Percentiles rank a stretch among this genome's conserved stretches.
Conservation (phyloP, 139 green algal species). For the Chlorella sp. region DNA sequence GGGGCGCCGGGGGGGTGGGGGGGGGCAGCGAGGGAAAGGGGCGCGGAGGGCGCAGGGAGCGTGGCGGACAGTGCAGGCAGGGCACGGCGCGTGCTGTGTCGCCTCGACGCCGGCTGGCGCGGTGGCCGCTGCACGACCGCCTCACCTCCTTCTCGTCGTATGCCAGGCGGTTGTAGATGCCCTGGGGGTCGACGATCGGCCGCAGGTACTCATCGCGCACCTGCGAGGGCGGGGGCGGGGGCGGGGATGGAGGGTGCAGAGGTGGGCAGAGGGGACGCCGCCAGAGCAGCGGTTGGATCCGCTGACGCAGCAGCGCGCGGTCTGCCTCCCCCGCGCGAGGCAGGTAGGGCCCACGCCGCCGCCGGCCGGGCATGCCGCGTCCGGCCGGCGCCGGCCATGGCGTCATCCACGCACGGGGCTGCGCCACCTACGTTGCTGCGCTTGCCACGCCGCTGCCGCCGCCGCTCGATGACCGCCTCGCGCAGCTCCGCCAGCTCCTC, state of each 20-base stretch:
- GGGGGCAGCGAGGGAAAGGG: not conserved
- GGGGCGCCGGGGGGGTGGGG: conserved; percentile 2
- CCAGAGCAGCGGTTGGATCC: no score
- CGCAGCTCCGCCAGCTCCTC: conserved; percentile 37
- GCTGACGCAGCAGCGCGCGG: no score
- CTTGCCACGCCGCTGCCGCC: conserved; percentile 31
- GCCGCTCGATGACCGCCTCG: conserved; percentile 38
- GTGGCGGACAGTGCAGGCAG: not conserved
- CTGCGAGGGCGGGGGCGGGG: no score
- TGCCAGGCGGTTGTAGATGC: conserved; percentile 35
- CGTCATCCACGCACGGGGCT: no score
- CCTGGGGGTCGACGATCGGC: conserved; percentile 53
- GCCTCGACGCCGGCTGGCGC: not conserved
- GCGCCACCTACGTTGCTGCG: conserved; percentile 24
- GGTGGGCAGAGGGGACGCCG: no score
- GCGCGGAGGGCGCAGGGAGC: not conserved
- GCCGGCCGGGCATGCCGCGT: no score
- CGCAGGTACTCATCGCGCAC: conserved; percentile 57
- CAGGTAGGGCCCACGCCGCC: no score
- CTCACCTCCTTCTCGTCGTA: conserved; percentile 30
- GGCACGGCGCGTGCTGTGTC: not conserved
- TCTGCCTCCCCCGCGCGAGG: no score
- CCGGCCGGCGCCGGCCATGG: no score
- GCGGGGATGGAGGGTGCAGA: no score
- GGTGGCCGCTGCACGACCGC: not conserved